Percentiles rank a stretch among this genome's conserved stretches.
Conservation (phyloP, 106 monocot genomes). For the Platanthera guangdongensis region DNA sequence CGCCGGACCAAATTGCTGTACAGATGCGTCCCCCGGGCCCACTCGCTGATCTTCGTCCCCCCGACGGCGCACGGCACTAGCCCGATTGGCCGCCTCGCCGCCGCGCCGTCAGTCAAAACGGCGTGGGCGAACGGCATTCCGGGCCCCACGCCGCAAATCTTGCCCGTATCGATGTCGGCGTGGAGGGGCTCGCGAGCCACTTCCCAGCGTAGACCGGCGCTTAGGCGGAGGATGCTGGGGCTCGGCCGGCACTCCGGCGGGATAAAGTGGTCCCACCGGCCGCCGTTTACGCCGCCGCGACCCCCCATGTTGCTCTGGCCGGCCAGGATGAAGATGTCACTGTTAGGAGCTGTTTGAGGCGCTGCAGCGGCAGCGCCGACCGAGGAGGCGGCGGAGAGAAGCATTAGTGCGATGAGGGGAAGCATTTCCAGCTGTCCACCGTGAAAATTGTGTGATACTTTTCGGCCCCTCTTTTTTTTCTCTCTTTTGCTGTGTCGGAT, state of each 20-base stretch:
- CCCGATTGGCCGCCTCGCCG: not conserved
- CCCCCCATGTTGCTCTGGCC: constrained; percentile 70
- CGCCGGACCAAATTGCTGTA: constrained; percentile 28
- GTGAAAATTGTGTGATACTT: no score
- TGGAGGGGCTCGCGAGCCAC: constrained; percentile 70
- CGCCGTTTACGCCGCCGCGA: constrained; percentile 33
- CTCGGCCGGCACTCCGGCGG: constrained; percentile 34
- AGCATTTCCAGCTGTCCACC: not conserved
- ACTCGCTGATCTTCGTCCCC: constrained; percentile 26
- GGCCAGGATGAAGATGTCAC: constrained; percentile 42
- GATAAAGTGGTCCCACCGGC: constrained; percentile 19
- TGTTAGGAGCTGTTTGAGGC: not conserved
- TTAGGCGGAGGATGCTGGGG: constrained; percentile 54
- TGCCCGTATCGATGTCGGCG: constrained; percentile 59
- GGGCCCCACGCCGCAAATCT: constrained; percentile 71
- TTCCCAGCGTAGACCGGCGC: constrained; percentile 34
- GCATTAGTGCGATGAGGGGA: not conserved
- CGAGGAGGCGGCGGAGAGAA: not conserved
- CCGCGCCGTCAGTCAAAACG: constrained; percentile 2
- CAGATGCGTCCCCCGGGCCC: constrained; percentile 25
- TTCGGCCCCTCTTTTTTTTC: no score
- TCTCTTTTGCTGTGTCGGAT: no score
- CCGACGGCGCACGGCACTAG: constrained; percentile 32
- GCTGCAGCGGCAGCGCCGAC: not conserved
- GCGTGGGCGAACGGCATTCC: constrained; percentile 59